Conservation (phyloP, 2,329 filamentous ascomycete genomes). For the Ilyonectria destructans region DNA sequence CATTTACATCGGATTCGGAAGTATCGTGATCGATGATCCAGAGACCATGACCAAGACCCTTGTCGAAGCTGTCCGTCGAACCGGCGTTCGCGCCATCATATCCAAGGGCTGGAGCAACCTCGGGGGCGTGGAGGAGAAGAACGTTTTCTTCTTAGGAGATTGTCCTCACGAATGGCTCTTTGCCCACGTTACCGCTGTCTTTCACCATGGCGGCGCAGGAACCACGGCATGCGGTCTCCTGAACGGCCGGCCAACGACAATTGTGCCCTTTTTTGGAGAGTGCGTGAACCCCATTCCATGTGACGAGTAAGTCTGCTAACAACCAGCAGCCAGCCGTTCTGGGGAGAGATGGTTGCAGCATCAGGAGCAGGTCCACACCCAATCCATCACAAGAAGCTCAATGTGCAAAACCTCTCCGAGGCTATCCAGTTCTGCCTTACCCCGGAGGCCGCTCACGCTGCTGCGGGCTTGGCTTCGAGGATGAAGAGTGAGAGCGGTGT, state of each 20-base stretch:
- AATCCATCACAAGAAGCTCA: constrained; percentile 32
- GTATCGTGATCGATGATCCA: constrained; percentile 80
- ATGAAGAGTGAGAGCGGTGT: constrained; percentile 42
- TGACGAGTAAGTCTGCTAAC: constrained; percentile 1
- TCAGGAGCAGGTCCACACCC: constrained; percentile 37
- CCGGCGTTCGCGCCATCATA: constrained; percentile 78
- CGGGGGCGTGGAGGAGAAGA: constrained; percentile 71
- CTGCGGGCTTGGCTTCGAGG: constrained; percentile 18
- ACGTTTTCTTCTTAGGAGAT: constrained; percentile 79
- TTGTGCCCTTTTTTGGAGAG: constrained; percentile 81
- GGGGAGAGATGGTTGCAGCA: constrained; percentile 42
- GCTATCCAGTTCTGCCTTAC: constrained; percentile 36
- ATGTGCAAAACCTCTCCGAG: constrained; percentile 29
- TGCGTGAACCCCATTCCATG: constrained; percentile 9
- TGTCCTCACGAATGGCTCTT: constrained; percentile 85
- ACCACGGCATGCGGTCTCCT: constrained; percentile 81
- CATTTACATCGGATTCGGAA: constrained; percentile 82
- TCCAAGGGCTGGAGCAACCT: constrained; percentile 83
- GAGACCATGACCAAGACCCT: constrained; percentile 77
- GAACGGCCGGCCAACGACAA: constrained; percentile 78
- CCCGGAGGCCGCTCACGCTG: constrained; percentile 26
- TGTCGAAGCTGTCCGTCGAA: constrained; percentile 74
- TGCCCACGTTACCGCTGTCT: constrained; percentile 73
- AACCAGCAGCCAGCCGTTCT: constrained; percentile 33
- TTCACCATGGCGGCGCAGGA: constrained; percentile 82